Evolutionary conservation across 345 rosid genomes (phyloP).

Genomic region (Arabidopsis arenosa): DNA sequence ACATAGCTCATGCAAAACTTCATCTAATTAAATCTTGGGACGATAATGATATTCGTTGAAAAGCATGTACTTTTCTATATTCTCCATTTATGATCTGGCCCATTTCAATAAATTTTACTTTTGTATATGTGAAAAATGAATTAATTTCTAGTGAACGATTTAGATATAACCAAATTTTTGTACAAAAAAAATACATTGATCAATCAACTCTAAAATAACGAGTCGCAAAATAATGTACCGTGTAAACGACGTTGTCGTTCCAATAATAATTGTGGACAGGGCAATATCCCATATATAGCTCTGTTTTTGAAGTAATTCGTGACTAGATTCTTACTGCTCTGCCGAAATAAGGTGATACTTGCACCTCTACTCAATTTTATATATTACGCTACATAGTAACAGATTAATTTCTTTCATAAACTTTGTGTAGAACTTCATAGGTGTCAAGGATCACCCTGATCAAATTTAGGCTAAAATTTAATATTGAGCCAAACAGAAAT

Average conservation of each 20-base stretch:
- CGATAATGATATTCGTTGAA: no score
- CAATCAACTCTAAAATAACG: no score
- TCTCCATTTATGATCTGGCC: no score
- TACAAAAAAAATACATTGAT: no score
- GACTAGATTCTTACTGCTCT: conserved; percentile 9
- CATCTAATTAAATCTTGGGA: not conserved
- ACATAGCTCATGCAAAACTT: not conserved
- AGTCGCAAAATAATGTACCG: not conserved
- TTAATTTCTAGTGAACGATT: no score
- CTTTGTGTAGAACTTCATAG: not conserved
- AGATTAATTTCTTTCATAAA: not conserved
- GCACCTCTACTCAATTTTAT: conserved; percentile 10
- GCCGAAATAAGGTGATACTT: not conserved
- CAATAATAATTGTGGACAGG: not conserved
- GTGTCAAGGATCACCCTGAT: not conserved
- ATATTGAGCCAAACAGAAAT: not conserved
- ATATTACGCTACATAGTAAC: not conserved
- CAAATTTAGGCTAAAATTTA: not conserved
- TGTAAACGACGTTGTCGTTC: not conserved
- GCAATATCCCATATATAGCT: not conserved
- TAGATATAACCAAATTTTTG: no score
- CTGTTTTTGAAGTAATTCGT: not conserved
- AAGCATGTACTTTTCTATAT: no score
- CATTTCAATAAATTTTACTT: no score
- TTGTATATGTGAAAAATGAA: no score